phyloP scores from a whole-genome alignment of 345 rosid species.

The Tarenaya hassleriana region DNA sequence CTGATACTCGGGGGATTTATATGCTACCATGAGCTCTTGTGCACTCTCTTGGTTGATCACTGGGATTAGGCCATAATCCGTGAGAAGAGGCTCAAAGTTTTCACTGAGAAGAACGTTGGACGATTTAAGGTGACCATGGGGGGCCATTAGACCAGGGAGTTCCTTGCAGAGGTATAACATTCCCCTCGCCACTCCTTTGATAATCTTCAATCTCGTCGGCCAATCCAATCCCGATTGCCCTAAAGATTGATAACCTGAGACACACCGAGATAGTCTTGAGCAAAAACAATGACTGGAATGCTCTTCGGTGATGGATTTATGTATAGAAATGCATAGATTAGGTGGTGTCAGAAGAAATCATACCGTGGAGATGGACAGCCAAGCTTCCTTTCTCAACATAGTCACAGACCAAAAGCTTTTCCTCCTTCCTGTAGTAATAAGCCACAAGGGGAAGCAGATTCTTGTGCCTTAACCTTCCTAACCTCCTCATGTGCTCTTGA shows the following conservation, averaged over 20 bases:
- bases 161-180: constrained; percentile 56
- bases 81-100: constrained; percentile 51
- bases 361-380: constrained; percentile 85
- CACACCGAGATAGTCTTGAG: neutral
- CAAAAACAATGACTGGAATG: neutral
- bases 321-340: neutral
- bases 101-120: constrained; percentile 62
- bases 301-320: neutral
- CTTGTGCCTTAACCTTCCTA: constrained; percentile 63
- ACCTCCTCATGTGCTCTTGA: constrained; percentile 72
- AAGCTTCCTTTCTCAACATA: constrained; percentile 58
- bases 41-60: constrained; percentile 73
- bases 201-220: constrained; percentile 59
- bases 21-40: constrained; percentile 76
- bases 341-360: neutral
- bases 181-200: constrained; percentile 72
- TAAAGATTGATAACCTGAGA: constrained; percentile 43
- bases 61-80: constrained; percentile 68
- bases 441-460: constrained; percentile 80
- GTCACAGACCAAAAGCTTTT: constrained; percentile 68
- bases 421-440: constrained; percentile 78
- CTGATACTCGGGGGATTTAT: constrained; percentile 75
- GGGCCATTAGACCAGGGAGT: constrained; percentile 59
- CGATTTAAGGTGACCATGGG: constrained; percentile 93
- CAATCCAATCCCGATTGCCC: constrained; percentile 59